phyloP scores from a whole-genome alignment of 2,329 filamentous ascomycete species.

The Metarhizium brunneum region DNA sequence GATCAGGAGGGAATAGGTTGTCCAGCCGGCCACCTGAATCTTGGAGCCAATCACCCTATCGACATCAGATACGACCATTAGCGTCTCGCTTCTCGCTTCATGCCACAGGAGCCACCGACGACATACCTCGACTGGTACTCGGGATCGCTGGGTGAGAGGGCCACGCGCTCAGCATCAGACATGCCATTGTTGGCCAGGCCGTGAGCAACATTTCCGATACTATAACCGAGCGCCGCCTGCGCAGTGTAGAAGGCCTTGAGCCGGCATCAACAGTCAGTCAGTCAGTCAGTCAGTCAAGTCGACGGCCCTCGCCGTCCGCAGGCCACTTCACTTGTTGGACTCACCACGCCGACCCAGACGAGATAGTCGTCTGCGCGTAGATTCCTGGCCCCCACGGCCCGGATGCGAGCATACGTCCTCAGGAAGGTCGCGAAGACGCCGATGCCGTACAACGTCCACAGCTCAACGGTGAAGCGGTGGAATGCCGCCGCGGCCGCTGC shows the following conservation, averaged over 20 bases:
- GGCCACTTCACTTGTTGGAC: conserved; percentile 13
- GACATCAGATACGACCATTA: conserved; percentile 22
- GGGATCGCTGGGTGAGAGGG: conserved; percentile 28
- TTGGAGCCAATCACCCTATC: conserved; percentile 41
- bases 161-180: conserved; percentile 34
- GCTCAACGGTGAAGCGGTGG: conserved; percentile 19
- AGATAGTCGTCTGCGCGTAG: conserved; percentile 27
- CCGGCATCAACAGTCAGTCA: background rate
- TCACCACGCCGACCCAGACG: conserved; percentile 24
- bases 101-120: too few relatives aligned
- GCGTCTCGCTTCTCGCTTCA: background rate
- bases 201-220: conserved; percentile 31
- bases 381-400: conserved; percentile 19
- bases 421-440: conserved; percentile 24
- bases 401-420: conserved; percentile 25
- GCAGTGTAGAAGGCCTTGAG: conserved; percentile 37
- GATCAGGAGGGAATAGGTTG: conserved; percentile 37
- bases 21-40: conserved; percentile 42
- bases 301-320: too few relatives aligned
- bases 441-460: conserved; percentile 25
- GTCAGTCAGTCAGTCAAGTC: too few relatives aligned
- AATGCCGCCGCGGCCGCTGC: background rate
- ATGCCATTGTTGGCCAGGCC: conserved; percentile 46
- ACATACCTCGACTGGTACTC: conserved; percentile 27
- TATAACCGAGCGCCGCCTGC: conserved; percentile 39